Evolutionary conservation across 768 basidiomycete genomes (phyloP), one percentile per base, ranked within the genome.

Genomic region (Sutorius australiensis): DNA sequence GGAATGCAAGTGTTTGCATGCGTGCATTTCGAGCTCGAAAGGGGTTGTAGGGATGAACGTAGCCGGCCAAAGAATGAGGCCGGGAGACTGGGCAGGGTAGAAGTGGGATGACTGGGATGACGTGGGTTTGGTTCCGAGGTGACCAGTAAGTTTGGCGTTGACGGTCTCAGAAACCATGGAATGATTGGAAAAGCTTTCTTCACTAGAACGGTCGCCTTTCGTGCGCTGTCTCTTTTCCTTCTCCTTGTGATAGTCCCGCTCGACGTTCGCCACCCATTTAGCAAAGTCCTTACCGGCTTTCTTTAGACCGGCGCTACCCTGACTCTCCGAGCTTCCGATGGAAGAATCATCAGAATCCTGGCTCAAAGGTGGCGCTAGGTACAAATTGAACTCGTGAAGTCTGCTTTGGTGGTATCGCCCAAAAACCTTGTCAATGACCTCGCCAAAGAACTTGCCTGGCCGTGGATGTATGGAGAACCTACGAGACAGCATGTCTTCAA

Each of bases 1-100:
- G 6, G 76, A 75, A 62, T 89, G 84, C 45, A 88, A 69, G 61
- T 83, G 76, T 68, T 82, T 86, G 70, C 82, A 84, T n/a, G 81
- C 76, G 60, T 88, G 84, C 82, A 86, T 82, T 71, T 89, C 87
- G 32, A 89, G 72, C 62, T 87, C 86, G 3, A 66, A 62, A 21
- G 86, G 75, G 0, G 74, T 50, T 58, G 85, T 70, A 1, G 84
- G 78, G 42, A 88, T 72, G 64, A 84, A 86, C 6, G 78, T 80
- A 24, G 75, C 69, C 7, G 80, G 82, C 75, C 73, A 80, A 32
- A 87, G 68, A 21, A 89, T 62, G 7, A 89, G 67, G 1, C 88
- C 87, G 6, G 83, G 77, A 2, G 83, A 82, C 63, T 87, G 86
- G 41, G 75, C 62, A 0, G 72, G 62, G 10, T 56, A 55, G n/a